Base-by-base conservation (phyloP, 768 basidiomycete genomes). In the Phaeolepiota aurea region DNA sequence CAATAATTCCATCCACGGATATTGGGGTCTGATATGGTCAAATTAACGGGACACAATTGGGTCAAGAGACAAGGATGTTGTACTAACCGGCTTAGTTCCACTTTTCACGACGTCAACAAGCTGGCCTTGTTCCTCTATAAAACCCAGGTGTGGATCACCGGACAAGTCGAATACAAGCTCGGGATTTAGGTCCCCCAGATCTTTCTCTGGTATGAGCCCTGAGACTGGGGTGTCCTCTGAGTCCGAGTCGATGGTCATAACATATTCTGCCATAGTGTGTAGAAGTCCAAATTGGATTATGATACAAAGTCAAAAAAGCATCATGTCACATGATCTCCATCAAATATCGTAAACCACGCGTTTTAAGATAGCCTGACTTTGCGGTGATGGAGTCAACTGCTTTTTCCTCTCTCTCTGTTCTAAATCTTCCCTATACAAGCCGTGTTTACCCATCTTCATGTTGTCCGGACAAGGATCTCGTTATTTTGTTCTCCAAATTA, bases 1-100 rank as follows among this genome's bases (percentile, higher is more conserved):
- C 80, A 58, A 97, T 93, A 45, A 97, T 93, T 53, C 94, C 89
- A 57, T 94, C 86, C 7, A 97, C 82, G 33, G 83, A 88, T 40
- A 94, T 77, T n/a, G 82, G 81, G 55, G 75, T 65, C 82, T 88
- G 47, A n/a, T 36, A n/a, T n/a, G n/a, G n/a, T n/a, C n/a, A n/a
- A n/a, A n/a, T n/a, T n/a, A n/a, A n/a, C n/a, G n/a, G n/a, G n/a
- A n/a, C n/a, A n/a, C n/a, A n/a, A n/a, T n/a, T n/a, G n/a, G n/a
- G n/a, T n/a, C n/a, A n/a, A n/a, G n/a, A n/a, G n/a, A n/a, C n/a
- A n/a, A n/a, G n/a, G n/a, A n/a, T n/a, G n/a, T n/a, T n/a, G n/a
- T 48, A 62, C 71, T 44, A 55, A 85, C 83, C 19, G 74, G 77
- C 59, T 75, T 84, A 40, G 64, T 69, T 32, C 79, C 75, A 32